phyloP scores from a whole-genome alignment of 768 basidiomycete species.

The Pisolithus orientalis region DNA sequence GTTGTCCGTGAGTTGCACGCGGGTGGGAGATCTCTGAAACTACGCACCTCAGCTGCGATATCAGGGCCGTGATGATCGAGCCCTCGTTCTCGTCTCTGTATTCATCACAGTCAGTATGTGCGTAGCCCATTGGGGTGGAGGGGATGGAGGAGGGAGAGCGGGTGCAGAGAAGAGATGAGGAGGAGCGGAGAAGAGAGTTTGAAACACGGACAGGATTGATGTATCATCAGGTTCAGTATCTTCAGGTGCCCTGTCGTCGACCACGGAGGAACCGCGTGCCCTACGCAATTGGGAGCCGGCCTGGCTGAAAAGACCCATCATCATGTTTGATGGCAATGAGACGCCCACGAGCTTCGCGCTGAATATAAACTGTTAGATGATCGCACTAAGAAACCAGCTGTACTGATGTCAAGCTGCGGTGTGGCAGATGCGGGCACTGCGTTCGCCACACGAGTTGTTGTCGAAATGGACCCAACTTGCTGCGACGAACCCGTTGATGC shows the following conservation, averaged over 20 bases:
- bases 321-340: conserved; percentile 19
- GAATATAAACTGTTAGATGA: not conserved
- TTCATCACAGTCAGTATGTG: conserved; percentile 27
- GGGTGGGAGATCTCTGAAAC: not conserved
- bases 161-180: conserved; percentile 19
- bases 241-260: conserved; percentile 63
- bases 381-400: no score
- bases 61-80: conserved; percentile 79
- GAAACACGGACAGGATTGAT: conserved; percentile 68
- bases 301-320: conserved; percentile 79
- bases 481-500: no score
- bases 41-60: conserved; percentile 78
- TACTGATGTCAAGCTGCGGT: no score
- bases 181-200: conserved; percentile 9
- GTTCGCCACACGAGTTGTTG: no score
- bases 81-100: conserved; percentile 88
- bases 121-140: conserved; percentile 21
- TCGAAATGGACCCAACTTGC: no score
- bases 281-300: conserved; percentile 58
- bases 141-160: conserved; percentile 24
- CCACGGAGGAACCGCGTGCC: conserved; percentile 59
- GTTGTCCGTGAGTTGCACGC: no score
- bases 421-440: no score
- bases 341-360: not conserved
- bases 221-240: conserved; percentile 88